phyloP scores from a whole-genome alignment of 495 filamentous ascomycete species.

The Neurospora sp. region DNA sequence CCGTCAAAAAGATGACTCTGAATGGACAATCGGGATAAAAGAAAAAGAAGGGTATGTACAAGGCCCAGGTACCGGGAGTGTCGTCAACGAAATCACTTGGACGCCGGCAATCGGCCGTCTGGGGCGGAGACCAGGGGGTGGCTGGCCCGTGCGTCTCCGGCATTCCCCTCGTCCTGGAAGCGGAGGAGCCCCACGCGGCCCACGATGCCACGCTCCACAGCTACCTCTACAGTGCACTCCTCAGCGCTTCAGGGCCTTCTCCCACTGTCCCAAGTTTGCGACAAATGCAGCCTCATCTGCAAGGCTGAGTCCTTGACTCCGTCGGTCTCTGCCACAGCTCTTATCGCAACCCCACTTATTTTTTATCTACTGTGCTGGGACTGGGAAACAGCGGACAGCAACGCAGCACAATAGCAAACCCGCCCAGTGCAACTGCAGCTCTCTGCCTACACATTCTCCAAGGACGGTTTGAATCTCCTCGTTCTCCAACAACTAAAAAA shows the following conservation, averaged over 20 bases:
- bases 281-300: not conserved
- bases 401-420: not conserved
- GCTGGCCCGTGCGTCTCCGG: not conserved
- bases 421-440: not conserved
- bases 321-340: not conserved
- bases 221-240: not conserved
- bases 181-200: not conserved
- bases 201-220: not conserved
- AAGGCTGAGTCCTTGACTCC: not conserved
- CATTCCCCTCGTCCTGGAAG: not conserved
- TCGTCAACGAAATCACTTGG: not conserved
- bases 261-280: not conserved
- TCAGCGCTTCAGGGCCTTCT: not conserved
- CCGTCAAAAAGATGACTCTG: not conserved
- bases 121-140: not conserved
- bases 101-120: constrained; percentile 20
- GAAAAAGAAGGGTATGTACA: too few relatives aligned
- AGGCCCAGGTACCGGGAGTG: not conserved
- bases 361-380: not conserved
- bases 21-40: not conserved
- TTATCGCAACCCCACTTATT: not conserved
- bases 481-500: not conserved
- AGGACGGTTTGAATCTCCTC: not conserved
- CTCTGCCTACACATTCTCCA: not conserved
- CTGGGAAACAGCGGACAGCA: not conserved